Base-by-base conservation (phyloP, 768 basidiomycete genomes). In the Rhodotorula graminis region DNA sequence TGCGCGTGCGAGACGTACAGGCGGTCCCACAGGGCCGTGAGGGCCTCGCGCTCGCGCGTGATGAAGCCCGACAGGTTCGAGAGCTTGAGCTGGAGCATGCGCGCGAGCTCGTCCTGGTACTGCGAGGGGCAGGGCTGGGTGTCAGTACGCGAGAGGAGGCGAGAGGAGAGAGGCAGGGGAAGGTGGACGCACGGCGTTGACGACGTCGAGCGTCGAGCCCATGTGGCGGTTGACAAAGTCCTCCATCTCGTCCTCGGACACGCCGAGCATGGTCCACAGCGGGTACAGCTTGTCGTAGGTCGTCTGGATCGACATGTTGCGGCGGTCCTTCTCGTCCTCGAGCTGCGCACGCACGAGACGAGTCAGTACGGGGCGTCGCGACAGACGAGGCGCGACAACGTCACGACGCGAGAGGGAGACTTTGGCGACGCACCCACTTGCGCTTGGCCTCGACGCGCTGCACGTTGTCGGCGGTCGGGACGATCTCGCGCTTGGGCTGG, bases 251-350 rank as follows among this genome's bases (percentile, higher is more conserved):
- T 81, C 82, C 61, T 93, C 90, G 1, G 85, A 80, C 10, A 95
- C 88, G 23, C 92, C 93, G 70, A 98, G 84, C 67, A 93, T 83
- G 70, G 85, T 85, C 95, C 95, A 99, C 7, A 98, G 85, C 0
- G 88, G 88, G 80, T 95, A 94, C 2, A 99, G 85, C 74, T 92
- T 88, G 80, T 98, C 93, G 78, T 93, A 99, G 84, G 97, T 89
- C 0, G 88, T 85, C 80, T 99, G 95, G 44, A 99, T 97, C 74
- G 89, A 87, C 1, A 86, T 82, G 78, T 95, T 93, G 21, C 93
- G 85, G 44, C 85, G 82, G 50, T 85, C 84, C 81, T 93, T 93
- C 63, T 87, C 83, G 23, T 90, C 88, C 70, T 88, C 87, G 67
- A 96, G 85, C 63, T 83, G 71, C 18, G n/a, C n/a, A n/a, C n/a